Conservation (phyloP, 129 eudicot species). For the Mikania micrantha region DNA sequence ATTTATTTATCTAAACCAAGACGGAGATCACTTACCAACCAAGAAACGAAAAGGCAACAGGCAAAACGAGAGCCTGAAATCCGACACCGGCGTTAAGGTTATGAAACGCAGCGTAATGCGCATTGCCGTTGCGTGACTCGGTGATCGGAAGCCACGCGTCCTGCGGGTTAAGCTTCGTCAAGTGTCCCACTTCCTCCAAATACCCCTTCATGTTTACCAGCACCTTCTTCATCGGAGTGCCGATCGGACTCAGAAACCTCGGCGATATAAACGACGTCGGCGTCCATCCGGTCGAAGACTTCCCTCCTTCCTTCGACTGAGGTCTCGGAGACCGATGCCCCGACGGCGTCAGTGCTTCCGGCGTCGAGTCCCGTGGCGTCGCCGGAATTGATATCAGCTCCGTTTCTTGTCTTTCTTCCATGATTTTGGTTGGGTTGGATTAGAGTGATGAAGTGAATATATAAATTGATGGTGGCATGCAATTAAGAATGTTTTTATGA, state of each 20-base stretch:
- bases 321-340: conserved; percentile 73
- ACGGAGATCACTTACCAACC: too few relatives aligned
- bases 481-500: conserved; percentile 21
- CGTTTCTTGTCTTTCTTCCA: conserved; percentile 56
- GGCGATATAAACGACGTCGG: conserved; percentile 92
- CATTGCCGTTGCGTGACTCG: conserved; percentile 86
- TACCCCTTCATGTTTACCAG: conserved; percentile 82
- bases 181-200: conserved; percentile 85
- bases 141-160: conserved; percentile 99
- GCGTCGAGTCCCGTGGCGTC: conserved; percentile 75
- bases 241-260: conserved; percentile 84
- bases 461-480: background rate
- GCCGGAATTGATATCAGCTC: conserved; percentile 94
- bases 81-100: conserved; percentile 92
- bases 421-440: background rate
- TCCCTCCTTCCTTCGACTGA: conserved; percentile 44
- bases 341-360: conserved; percentile 73
- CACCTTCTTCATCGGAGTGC: conserved; percentile 92
- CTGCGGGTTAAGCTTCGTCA: conserved; percentile 89
- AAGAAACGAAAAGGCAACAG: conserved; percentile 89
- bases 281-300: conserved; percentile 66
- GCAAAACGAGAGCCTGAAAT: conserved; percentile 81
- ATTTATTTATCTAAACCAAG: too few relatives aligned
- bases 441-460: background rate
- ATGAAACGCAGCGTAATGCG: conserved; percentile 94